These are phyloP conservation scores for Eimeria tenella DNA, from an alignment of 169 alveolate species.

Conservation along the genomic window DNA sequence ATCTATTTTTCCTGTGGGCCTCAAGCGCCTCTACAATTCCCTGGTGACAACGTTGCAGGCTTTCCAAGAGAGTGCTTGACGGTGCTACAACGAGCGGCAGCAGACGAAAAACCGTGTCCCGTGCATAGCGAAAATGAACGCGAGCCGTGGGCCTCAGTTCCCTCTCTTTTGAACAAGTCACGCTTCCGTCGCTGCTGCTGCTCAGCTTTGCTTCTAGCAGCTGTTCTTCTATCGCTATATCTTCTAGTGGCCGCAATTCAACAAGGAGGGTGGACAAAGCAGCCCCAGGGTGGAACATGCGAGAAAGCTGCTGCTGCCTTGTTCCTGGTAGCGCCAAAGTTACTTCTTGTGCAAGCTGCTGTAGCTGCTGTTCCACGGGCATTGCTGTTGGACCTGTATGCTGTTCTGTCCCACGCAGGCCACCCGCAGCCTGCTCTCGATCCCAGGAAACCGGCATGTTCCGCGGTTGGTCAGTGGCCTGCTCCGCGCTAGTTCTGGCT, in stretches of 20 bases:
- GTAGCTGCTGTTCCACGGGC: constrained; percentile 41
- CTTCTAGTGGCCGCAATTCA: constrained; percentile 54
- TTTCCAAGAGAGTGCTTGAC: constrained; percentile 12
- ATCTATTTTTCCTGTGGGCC: constrained; percentile 13
- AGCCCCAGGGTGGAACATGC: not conserved
- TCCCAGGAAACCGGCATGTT: constrained; percentile 28
- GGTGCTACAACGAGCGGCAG: constrained; percentile 63
- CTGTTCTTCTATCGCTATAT: constrained; percentile 29
- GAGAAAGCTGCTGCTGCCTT: not conserved
- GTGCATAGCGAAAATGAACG: constrained; percentile 39
- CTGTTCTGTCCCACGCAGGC: not conserved
- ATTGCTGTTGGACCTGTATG: not conserved
- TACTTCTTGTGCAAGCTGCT: constrained; percentile 43
- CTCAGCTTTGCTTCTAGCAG: not conserved
- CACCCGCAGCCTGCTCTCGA: constrained; percentile 8
- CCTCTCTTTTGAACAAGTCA: not conserved
- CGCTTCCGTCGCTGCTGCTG: constrained; percentile 8
- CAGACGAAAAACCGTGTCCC: constrained; percentile 60
- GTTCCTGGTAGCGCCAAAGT: constrained; percentile 39
- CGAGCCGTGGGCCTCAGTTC: constrained; percentile 29
- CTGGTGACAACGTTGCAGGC: constrained; percentile 49
- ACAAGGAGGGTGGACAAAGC: constrained; percentile 57
- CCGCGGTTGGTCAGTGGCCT: not conserved
- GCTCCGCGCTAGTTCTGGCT: not conserved
- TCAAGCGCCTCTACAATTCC: constrained; percentile 59